A percentile compares a stretch with the other conserved stretches of the same genome.
Evolutionary conservation across 1,139 yeast species (phyloP).

Genomic region (Meyerozyma sp.): DNA sequence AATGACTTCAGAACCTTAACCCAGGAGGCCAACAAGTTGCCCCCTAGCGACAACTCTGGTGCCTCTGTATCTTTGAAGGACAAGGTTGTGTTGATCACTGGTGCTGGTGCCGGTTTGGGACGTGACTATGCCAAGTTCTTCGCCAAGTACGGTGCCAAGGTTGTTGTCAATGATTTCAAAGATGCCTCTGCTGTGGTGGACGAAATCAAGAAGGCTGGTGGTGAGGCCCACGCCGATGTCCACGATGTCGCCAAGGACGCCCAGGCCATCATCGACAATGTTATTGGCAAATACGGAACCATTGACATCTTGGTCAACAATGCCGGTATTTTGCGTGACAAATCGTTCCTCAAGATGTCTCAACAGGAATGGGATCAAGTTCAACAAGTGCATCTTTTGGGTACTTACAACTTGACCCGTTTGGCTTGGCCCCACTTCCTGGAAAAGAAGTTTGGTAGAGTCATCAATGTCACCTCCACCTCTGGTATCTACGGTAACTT

Average conservation of each 20-base stretch:
- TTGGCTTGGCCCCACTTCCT: constrained; percentile 90
- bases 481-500: constrained; percentile 97
- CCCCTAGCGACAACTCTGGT: constrained; percentile 52
- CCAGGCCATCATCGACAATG: constrained; percentile 71
- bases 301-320: constrained; percentile 86
- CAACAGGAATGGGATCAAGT: constrained; percentile 83
- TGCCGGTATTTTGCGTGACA: constrained; percentile 93
- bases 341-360: constrained; percentile 79
- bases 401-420: constrained; percentile 77
- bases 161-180: constrained; percentile 87
- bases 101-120: constrained; percentile 96
- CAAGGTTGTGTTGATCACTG: constrained; percentile 88
- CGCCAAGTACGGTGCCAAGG: constrained; percentile 92
- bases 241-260: constrained; percentile 82
- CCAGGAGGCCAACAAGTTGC: constrained; percentile 45
- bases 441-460: constrained; percentile 74
- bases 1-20: constrained; percentile 57
- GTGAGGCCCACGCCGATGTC: constrained; percentile 75
- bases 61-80: constrained; percentile 60
- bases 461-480: constrained; percentile 87
- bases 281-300: constrained; percentile 71
- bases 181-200: constrained; percentile 71
- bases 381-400: constrained; percentile 74
- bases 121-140: constrained; percentile 80
- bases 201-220: constrained; percentile 74